Percentiles rank a stretch among this genome's conserved stretches.
phyloP scores from a whole-genome alignment of 192 early-diverging fungal genomes.

The Podila epicladia region DNA sequence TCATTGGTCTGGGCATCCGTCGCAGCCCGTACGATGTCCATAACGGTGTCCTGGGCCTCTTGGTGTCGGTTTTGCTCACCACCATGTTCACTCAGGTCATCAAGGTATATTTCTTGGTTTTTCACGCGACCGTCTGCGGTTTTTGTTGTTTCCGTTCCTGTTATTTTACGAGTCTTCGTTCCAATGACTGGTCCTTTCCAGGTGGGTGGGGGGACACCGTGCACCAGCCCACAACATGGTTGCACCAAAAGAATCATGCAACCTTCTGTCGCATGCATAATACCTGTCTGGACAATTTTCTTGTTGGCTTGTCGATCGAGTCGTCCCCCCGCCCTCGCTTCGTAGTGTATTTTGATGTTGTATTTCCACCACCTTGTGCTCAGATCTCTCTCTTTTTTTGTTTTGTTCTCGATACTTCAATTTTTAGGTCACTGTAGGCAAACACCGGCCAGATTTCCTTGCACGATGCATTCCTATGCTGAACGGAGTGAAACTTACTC shows the following conservation, averaged over 20 bases:
- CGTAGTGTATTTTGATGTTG: no score
- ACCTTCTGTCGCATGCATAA: neutral
- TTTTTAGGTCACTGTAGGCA: constrained; percentile 50
- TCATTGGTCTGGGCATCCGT: constrained; percentile 33
- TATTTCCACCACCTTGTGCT: no score
- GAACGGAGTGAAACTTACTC: constrained; percentile 11
- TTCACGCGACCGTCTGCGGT: no score
- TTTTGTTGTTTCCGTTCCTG: constrained; percentile 32
- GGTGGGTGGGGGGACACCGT: no score
- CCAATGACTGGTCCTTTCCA: constrained; percentile 22
- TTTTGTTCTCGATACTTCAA: neutral
- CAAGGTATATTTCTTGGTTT: constrained; percentile 40
- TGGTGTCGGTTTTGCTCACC: constrained; percentile 45
- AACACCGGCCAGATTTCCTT: constrained; percentile 59
- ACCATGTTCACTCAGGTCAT: constrained; percentile 58
- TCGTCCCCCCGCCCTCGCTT: no score
- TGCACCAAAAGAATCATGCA: neutral
- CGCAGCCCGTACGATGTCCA: constrained; percentile 44
- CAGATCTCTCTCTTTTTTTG: constrained; percentile 26
- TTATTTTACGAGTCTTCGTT: constrained; percentile 14
- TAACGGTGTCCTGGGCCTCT: constrained; percentile 45
- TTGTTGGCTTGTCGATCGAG: no score
- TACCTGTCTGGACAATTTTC: no score
- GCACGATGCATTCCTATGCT: constrained; percentile 48
- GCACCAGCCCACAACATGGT: neutral